A percentile compares a stretch with the other conserved stretches of the same genome.
These are phyloP conservation scores for Eruca vesicaria DNA, from an alignment of 441 rosid genomes.

Conservation along the genomic window DNA sequence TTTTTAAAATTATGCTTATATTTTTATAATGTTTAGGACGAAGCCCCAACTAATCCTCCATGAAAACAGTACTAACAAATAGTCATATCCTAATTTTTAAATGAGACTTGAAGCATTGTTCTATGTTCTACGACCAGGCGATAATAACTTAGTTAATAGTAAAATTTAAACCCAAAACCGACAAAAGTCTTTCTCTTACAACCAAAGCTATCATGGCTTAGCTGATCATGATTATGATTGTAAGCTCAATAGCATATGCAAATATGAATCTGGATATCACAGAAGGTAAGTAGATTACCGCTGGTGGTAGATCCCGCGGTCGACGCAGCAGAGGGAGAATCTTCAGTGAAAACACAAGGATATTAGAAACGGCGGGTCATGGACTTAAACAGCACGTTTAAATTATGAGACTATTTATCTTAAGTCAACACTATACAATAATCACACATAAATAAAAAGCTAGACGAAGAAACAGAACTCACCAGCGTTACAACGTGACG, in stretches of 20 bases:
- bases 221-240: not conserved
- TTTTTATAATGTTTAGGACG: no score
- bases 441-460: not conserved
- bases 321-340: constrained; percentile 4
- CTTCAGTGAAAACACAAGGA: constrained; percentile 4
- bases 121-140: no score
- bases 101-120: no score
- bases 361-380: not conserved
- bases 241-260: not conserved
- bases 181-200: no score
- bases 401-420: not conserved
- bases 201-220: no score
- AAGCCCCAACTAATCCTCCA: no score
- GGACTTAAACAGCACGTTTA: not conserved
- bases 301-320: not conserved
- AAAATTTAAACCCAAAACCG: no score
- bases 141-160: no score
- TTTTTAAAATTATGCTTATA: no score
- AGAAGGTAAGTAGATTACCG: constrained; percentile 6
- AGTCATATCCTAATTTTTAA: no score
- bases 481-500: constrained; percentile 37
- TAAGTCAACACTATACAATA: not conserved
- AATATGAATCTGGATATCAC: not conserved
- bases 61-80: no score
- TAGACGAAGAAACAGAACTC: constrained; percentile 1